Base-by-base conservation (phyloP, 179 eudicot genomes). In the Patellifolia procumbens region DNA sequence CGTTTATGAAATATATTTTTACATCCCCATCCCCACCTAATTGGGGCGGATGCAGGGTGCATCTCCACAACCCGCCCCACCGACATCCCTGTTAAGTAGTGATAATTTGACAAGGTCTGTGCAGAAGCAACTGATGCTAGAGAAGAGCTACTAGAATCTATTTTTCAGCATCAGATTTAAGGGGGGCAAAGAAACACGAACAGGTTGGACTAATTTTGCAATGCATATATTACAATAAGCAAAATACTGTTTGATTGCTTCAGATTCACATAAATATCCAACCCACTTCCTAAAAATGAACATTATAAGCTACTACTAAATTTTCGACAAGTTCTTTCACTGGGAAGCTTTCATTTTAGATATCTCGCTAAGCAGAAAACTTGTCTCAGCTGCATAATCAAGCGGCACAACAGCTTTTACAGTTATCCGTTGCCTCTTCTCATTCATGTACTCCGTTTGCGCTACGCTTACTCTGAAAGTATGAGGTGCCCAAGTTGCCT, bases 361-460 rank as follows among this genome's bases (percentile, higher is more conserved):
- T 4, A 95, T 86, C 74, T 91, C 91, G 58, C 89, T 91, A 20
- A 93, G 83, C 80, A 95, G 82, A 64, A 78, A 86, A 82, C 80
- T 87, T 19, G 98, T 87, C 79, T 93, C 99, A 75, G 97, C 90
- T 20, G 90, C 93, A 84, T 75, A 87, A 81, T 95, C 97, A 66
- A 93, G 82, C 0, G 94, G 91, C 26, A 88, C 89, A 58, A 91
- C 87, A 28, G 89, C 83, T 84, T 86, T 84, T 19, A 83, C 84
- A 0, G 98, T 93, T 45, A 95, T 89, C 87, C 98, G 90, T 79
- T 93, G 99, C 70, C 90, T 84, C 83, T 88, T 95, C 84, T 95
- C 99, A 22, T 85, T 88, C 80, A 82, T 93, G 86, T 95, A 95
- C 85, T 93, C 99, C 0, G 82, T 81, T 59, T 70, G 87, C 17